These are phyloP conservation scores for Salix udensis DNA, from an alignment of 345 rosid species.

Conservation along the genomic window DNA sequence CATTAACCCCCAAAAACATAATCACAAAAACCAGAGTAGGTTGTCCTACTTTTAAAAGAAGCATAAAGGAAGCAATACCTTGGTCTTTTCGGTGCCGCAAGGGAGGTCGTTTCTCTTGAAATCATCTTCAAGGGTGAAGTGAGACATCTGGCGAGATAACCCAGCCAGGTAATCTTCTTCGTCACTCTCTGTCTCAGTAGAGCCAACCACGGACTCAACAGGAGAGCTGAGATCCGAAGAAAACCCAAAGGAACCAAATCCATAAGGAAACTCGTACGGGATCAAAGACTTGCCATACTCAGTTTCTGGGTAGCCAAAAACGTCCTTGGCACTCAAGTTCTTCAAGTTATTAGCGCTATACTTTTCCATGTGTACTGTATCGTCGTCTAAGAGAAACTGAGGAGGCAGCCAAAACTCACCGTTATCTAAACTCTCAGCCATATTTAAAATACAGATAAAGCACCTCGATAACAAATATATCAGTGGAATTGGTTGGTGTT, in stretches of 20 bases:
- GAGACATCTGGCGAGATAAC: constrained; percentile 41
- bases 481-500: background rate
- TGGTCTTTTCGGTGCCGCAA: constrained; percentile 18
- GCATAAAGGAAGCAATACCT: constrained; percentile 24
- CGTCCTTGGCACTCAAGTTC: background rate
- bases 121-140: constrained; percentile 39
- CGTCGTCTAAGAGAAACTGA: constrained; percentile 68
- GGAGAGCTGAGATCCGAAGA: constrained; percentile 55
- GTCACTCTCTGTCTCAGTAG: constrained; percentile 55
- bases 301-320: constrained; percentile 17
- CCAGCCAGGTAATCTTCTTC: constrained; percentile 49
- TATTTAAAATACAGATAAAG: constrained; percentile 1
- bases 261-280: constrained; percentile 52
- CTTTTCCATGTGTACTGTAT: constrained; percentile 40
- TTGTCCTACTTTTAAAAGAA: background rate
- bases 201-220: constrained; percentile 49
- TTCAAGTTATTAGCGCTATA: background rate
- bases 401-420: constrained; percentile 78
- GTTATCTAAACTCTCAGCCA: constrained; percentile 59
- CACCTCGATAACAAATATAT: background rate
- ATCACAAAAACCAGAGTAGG: too few relatives aligned
- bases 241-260: constrained; percentile 34
- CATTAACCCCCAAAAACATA: background rate
- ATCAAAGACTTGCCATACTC: constrained; percentile 37
- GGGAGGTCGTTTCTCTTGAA: constrained; percentile 16